Conservation (phyloP, 495 filamentous ascomycete genomes). For the Aspergillus funiculosus region DNA sequence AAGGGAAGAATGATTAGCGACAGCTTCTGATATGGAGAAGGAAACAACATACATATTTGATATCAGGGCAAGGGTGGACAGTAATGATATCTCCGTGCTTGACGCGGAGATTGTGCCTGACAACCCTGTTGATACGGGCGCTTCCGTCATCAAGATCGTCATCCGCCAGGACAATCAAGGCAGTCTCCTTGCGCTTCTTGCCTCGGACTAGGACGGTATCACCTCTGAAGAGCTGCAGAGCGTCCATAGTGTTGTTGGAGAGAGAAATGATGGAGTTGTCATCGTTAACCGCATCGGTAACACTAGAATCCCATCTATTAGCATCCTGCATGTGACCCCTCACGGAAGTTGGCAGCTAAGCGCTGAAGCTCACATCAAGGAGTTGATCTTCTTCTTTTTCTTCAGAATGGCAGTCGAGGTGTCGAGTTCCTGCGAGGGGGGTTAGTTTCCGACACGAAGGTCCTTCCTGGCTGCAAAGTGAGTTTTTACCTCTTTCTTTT, state of each 20-base stretch:
- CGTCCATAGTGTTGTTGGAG: constrained; percentile 99
- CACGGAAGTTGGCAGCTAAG: not conserved
- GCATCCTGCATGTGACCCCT: constrained; percentile 16
- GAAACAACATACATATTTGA: constrained; percentile 86
- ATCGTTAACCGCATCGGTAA: constrained; percentile 97
- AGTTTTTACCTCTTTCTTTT: constrained; percentile 70
- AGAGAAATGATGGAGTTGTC: constrained; percentile 99
- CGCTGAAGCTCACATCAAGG: constrained; percentile 67
- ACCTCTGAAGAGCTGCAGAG: constrained; percentile 93
- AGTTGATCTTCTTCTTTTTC: constrained; percentile 99
- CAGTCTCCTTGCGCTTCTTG: constrained; percentile 99
- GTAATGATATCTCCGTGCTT: constrained; percentile 98
- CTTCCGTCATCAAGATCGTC: constrained; percentile 97
- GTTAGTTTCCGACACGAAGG: constrained; percentile 24
- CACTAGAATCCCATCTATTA: constrained; percentile 52
- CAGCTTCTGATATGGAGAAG: not conserved
- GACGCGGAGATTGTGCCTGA: constrained; percentile 94
- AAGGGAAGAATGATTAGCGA: constrained; percentile 17
- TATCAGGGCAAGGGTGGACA: constrained; percentile 98
- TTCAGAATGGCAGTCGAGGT: constrained; percentile 96
- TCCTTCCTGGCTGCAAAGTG: constrained; percentile 1
- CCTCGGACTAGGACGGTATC: constrained; percentile 97
- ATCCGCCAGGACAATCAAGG: constrained; percentile 93
- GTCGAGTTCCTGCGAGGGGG: constrained; percentile 63
- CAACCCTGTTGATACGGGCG: constrained; percentile 94